Percentiles rank a stretch among this genome's conserved stretches.
Conservation (phyloP, 495 filamentous ascomycete species). For the Neurospora sublineolata region DNA sequence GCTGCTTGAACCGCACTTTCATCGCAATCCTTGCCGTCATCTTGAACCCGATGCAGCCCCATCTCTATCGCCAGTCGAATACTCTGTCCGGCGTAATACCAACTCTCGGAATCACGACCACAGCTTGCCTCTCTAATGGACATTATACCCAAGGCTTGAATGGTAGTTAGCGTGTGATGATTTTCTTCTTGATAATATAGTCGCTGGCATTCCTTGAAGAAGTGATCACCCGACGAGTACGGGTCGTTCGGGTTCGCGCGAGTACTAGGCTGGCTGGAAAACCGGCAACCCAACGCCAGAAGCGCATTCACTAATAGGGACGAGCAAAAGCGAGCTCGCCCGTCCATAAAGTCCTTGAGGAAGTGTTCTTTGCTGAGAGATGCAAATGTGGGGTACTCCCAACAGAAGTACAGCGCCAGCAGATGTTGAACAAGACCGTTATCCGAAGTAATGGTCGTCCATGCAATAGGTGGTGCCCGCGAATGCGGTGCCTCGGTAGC, state of each 20-base stretch:
- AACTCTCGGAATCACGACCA: conserved; percentile 53
- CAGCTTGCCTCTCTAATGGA: conserved; percentile 53
- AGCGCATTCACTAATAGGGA: conserved; percentile 66
- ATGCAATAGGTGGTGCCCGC: conserved; percentile 32
- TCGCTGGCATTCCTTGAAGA: conserved; percentile 54
- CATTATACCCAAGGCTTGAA: conserved; percentile 72
- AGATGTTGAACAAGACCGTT: conserved; percentile 48
- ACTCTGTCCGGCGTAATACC: conserved; percentile 55
- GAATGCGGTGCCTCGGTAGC: conserved; percentile 23
- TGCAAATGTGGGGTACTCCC: conserved; percentile 68
- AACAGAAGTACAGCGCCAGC: conserved; percentile 64
- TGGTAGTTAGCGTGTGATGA: conserved; percentile 56
- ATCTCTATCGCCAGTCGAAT: conserved; percentile 56
- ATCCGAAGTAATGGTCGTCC: conserved; percentile 54
- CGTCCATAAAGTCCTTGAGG: conserved; percentile 47
- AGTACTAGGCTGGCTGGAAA: conserved; percentile 53
- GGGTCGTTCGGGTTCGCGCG: conserved; percentile 49
- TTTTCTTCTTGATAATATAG: conserved; percentile 47
- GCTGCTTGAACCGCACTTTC: conserved; percentile 53
- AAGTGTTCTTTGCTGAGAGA: conserved; percentile 65
- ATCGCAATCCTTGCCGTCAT: conserved; percentile 31
- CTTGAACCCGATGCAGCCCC: conserved; percentile 44
- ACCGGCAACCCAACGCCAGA: conserved; percentile 60
- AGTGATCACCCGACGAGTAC: conserved; percentile 58
- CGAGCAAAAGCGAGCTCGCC: conserved; percentile 53